A percentile compares a stretch with the other conserved stretches of the same genome.
These are phyloP conservation scores for Pterocarpus santalinus DNA, from an alignment of 306 rosid species.

Conservation along the genomic window DNA sequence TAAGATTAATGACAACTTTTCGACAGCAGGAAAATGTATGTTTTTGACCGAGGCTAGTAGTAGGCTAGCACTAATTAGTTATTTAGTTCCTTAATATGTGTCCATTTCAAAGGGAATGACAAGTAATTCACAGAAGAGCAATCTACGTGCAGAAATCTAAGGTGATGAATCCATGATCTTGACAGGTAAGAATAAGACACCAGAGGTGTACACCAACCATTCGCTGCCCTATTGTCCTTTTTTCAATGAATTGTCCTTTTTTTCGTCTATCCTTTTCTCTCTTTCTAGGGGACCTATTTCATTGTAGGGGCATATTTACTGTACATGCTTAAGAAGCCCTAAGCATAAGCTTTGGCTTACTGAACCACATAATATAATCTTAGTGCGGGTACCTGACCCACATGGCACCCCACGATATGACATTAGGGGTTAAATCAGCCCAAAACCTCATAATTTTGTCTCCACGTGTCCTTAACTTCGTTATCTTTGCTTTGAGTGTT, in stretches of 20 bases:
- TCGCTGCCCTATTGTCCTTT: not conserved
- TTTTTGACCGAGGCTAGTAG: not conserved
- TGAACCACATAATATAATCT: slow-evolving; percentile 3
- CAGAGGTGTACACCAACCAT: slow-evolving; percentile 30
- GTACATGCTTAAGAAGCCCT: not conserved
- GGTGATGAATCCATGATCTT: slow-evolving; percentile 30
- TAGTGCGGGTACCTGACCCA: slow-evolving; percentile 14
- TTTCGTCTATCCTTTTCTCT: not conserved
- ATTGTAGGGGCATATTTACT: too few relatives aligned
- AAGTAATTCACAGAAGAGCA: slow-evolving; percentile 18
- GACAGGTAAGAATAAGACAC: slow-evolving; percentile 42
- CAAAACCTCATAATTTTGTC: slow-evolving; percentile 36
- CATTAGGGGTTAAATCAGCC: slow-evolving; percentile 33
- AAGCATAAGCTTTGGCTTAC: slow-evolving; percentile 19
- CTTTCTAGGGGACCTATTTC: not conserved
- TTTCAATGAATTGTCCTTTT: slow-evolving; percentile 25
- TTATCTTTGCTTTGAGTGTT: slow-evolving; percentile 8
- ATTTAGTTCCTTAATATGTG: slow-evolving; percentile 6
- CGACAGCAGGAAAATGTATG: not conserved
- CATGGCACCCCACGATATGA: not conserved
- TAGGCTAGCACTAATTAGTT: slow-evolving; percentile 7
- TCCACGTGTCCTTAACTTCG: slow-evolving; percentile 26
- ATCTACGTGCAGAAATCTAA: slow-evolving; percentile 32
- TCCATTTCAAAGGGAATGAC: slow-evolving; percentile 38
- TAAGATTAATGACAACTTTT: slow-evolving; percentile 17